Conservation (phyloP, 164 flowering plant genomes). For the Sedum album region DNA sequence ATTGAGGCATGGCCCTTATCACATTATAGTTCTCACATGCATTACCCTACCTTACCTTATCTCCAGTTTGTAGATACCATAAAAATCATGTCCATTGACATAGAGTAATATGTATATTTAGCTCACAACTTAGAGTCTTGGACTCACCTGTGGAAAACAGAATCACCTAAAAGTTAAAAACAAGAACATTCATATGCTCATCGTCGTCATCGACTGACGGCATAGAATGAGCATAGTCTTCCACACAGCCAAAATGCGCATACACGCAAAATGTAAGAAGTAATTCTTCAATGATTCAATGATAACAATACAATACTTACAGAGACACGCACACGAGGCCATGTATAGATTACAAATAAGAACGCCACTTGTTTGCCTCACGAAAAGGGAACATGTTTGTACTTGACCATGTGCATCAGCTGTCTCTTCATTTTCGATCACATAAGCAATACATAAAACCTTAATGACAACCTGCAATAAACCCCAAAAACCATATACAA, state of each 20-base stretch:
- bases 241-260: conserved; percentile 4
- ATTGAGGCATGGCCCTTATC: conserved; percentile 5
- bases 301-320: neutral
- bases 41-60: conserved; percentile 8
- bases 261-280: neutral
- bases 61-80: conserved; percentile 4
- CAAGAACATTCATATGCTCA: neutral
- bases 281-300: neutral
- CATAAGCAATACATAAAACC: neutral
- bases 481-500: no score
- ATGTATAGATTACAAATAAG: neutral
- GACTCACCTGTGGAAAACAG: neutral
- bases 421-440: conserved; percentile 32
- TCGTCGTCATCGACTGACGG: neutral
- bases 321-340: neutral
- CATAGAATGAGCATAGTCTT: neutral
- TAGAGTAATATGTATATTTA: neutral
- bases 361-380: conserved; percentile 28
- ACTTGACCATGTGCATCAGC: conserved; percentile 33
- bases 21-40: neutral
- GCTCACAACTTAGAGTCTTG: neutral
- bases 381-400: conserved; percentile 32
- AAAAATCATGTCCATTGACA: neutral
- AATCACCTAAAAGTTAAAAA: neutral
- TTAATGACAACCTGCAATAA: neutral